Evolutionary conservation across 352 stramenopile species (phyloP), one percentile per base, ranked within the genome.

Genomic region (Peronospora belbahrii): DNA sequence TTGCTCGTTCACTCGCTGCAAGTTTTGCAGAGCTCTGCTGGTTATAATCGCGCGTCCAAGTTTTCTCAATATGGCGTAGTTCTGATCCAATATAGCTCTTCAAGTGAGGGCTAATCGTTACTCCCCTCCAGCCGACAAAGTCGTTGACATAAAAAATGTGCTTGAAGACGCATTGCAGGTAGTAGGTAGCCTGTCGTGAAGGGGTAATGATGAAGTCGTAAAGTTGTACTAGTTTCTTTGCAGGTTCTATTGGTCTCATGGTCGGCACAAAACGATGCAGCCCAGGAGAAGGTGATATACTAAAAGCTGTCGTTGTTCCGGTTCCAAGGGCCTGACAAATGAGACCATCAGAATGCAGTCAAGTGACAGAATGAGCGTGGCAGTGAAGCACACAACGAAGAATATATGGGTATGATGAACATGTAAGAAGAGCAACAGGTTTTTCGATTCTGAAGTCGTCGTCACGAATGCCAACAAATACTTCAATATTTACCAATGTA

Each of bases 11-110:
- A 63, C 28, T 72, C 79, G 8, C 60, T 90, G 4, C 62, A 53
- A 3, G 52, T 33, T 80, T 88, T 17, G 65, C 70, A 6, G 74
- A 91, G 45, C 63, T 91, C 20, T 87, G 38, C 52, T 91, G 13
- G 77, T 91, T 13, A 86, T 91, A 77, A 67, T 91, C 39, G 64
- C 88, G 30, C 88, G 75, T 41, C 80, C 77, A n/a, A 87, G 69
- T 44, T 88, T 91, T 52, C 64, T 91, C 38, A 91, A 91, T 56
- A 56, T 88, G 18, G 68, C 86, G 39, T 77, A 91, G 60, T 88
- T 91, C 52, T 91, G 80, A 86, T 90, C 52, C 79, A 90, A 54
- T 75, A 88, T 50, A 88, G 70, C 39, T 90, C 88, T 45, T 90
- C 31, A 90, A 90, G 58, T 70, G 74, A 15, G 79, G 88, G 35